A percentile compares a stretch with the other conserved stretches of the same genome.
These are phyloP conservation scores for Aspergillus fumigatus DNA, from an alignment of 2,329 filamentous ascomycete genomes.

Conservation along the genomic window DNA sequence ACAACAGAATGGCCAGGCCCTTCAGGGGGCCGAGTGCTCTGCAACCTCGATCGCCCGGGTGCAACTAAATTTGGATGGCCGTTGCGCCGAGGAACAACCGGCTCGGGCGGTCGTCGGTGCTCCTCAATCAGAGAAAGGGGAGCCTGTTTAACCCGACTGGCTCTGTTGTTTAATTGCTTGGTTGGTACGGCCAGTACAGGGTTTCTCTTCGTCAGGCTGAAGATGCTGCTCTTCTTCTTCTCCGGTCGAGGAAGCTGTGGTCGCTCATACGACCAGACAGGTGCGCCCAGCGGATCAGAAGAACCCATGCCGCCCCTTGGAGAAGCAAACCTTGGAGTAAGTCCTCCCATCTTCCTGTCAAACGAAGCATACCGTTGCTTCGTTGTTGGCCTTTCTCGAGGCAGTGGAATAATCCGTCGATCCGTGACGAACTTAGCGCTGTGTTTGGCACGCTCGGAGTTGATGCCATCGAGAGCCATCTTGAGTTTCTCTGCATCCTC, in stretches of 20 bases:
- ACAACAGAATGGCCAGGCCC: conserved; percentile 1
- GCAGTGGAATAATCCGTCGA: conserved; percentile 23
- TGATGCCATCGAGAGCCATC: conserved; percentile 54
- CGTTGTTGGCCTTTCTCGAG: conserved; percentile 25
- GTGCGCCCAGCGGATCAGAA: conserved; percentile 11
- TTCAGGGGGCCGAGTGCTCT: background rate
- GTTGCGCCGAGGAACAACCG: conserved; percentile 11
- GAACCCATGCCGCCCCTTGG: conserved; percentile 3
- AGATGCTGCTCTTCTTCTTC: conserved; percentile 32
- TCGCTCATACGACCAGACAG: conserved; percentile 21
- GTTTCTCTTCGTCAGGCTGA: conserved; percentile 34
- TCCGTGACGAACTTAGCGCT: conserved; percentile 54
- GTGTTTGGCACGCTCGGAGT: conserved; percentile 55
- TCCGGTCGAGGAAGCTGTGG: conserved; percentile 19
- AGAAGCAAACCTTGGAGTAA: conserved; percentile 18
- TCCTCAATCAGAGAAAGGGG: conserved; percentile 41
- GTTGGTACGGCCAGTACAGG: conserved; percentile 35
- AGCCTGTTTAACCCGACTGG: conserved; percentile 35
- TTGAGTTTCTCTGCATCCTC: conserved; percentile 57
- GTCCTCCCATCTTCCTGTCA: conserved; percentile 30
- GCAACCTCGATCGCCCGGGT: conserved; percentile 14
- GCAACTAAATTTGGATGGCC: conserved; percentile 11
- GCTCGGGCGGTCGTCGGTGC: conserved; percentile 28
- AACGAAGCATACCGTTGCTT: conserved; percentile 29
- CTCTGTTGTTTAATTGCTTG: conserved; percentile 36